Base-by-base conservation (phyloP, 345 rosid species). In the Citrus mangshanensis region DNA sequence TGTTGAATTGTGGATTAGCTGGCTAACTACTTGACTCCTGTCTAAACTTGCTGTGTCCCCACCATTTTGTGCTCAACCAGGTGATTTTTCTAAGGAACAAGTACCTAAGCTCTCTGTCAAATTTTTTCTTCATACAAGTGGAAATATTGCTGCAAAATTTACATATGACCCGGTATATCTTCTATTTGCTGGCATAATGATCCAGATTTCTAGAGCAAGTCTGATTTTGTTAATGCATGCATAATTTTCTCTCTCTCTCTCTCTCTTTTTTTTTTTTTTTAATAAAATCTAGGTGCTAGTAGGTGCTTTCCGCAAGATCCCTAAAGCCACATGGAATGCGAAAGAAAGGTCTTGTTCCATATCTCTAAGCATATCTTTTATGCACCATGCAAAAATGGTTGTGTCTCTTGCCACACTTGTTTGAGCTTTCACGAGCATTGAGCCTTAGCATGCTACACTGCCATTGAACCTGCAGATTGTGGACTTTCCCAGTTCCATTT, bases 261-360 rank as follows among this genome's bases (percentile, higher is more conserved):
- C 21, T 71, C 9, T 34, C 61, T 77, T 71, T 6, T 35, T 6
- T 35, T 8, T 10, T 0, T 37, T 68, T 70, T 18, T 16, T 14
- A 70, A 38, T 70, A 71, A 27, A 9, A 8, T 37, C 70, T 71
- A 93, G 98, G 91, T 81, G 32, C 77, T 93, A 18, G 88, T 95
- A 60, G 88, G 76, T 78, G 93, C 96, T 80, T 81, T 93, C 68
- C 96, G 86, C 71, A 90, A 88, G 86, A 87, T 93, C 85, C 93
- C 99, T 55, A 90, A 84, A 78, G 97, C 98, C 80, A 76, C 87
- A 42, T 95, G 99, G 99, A 91, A 91, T 87, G 90, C 93, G 51
- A 93, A 91, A 90, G 99, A 95, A 84, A 93, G 97, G 98, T 95
- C 61, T 82, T 51, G 81, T 81, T 35, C 60, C 28, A 9, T 28